phyloP scores from a whole-genome alignment of 2,329 filamentous ascomycete species.

The Mariannaea elegans region DNA sequence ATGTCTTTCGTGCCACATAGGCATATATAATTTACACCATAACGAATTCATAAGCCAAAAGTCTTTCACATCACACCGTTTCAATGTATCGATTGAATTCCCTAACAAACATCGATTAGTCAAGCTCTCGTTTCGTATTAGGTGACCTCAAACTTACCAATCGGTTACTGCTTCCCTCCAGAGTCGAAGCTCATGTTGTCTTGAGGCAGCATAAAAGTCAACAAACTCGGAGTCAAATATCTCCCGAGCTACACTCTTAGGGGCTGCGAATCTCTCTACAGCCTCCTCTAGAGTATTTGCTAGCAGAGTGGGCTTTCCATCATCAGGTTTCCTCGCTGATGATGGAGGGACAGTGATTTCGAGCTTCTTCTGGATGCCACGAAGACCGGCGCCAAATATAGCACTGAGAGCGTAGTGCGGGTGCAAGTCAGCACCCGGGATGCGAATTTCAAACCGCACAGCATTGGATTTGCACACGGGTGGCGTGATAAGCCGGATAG shows the following conservation, averaged over 20 bases:
- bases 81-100: slow-evolving; percentile 24
- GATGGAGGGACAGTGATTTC: slow-evolving; percentile 12
- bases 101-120: slow-evolving; percentile 11
- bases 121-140: not conserved
- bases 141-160: slow-evolving; percentile 63
- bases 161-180: slow-evolving; percentile 83
- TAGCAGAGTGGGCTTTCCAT: slow-evolving; percentile 17
- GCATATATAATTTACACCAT: too few species aligned
- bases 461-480: slow-evolving; percentile 73
- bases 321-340: slow-evolving; percentile 1
- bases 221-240: slow-evolving; percentile 79
- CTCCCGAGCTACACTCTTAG: slow-evolving; percentile 75
- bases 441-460: slow-evolving; percentile 76
- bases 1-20: too few species aligned
- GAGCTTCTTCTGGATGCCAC: slow-evolving; percentile 74
- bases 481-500: slow-evolving; percentile 54
- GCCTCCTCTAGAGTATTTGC: slow-evolving; percentile 76
- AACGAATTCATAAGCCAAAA: too few species aligned
- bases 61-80: slow-evolving; percentile 17
- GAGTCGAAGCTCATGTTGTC: slow-evolving; percentile 75
- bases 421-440: slow-evolving; percentile 77
- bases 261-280: slow-evolving; percentile 67
- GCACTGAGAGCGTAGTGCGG: slow-evolving; percentile 75
- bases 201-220: slow-evolving; percentile 70
- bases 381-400: slow-evolving; percentile 73